These are phyloP conservation scores for Chlorella sp. DNA, from an alignment of 139 green algal species.

Conservation along the genomic window DNA sequence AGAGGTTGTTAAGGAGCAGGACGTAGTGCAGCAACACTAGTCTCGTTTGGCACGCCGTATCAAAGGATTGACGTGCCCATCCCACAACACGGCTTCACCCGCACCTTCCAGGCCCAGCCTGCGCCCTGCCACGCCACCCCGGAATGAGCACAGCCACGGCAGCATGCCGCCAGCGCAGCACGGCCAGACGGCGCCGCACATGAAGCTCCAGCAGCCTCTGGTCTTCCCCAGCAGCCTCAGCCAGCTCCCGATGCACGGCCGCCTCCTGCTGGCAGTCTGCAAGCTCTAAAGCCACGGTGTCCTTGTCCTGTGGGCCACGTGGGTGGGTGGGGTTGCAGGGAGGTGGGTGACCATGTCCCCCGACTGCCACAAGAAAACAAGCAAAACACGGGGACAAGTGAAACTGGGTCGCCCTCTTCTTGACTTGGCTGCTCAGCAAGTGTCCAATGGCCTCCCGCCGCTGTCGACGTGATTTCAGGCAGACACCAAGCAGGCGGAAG, in stretches of 20 bases:
- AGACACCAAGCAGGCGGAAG: too few species aligned
- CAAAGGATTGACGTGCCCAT: not conserved
- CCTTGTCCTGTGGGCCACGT: slow-evolving; percentile 6
- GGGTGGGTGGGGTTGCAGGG: not conserved
- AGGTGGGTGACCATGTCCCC: not conserved
- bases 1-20: too few species aligned
- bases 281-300: not conserved
- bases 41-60: not conserved
- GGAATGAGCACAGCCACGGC: not conserved
- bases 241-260: not conserved
- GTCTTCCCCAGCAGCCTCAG: not conserved
- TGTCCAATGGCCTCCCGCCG: not conserved
- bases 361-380: not conserved
- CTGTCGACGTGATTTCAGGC: not conserved
- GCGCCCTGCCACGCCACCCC: not conserved
- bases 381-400: too few species aligned
- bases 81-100: not conserved
- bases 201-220: not conserved
- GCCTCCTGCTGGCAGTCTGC: not conserved
- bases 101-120: not conserved
- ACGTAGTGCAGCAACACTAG: not conserved
- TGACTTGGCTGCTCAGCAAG: not conserved
- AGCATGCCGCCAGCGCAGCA: slow-evolving; percentile 27
- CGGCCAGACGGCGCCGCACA: not conserved
- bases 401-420: too few species aligned